Evolutionary conservation across 495 filamentous ascomycete genomes (phyloP).

Genomic region (Hyaloscypha variabilis): DNA sequence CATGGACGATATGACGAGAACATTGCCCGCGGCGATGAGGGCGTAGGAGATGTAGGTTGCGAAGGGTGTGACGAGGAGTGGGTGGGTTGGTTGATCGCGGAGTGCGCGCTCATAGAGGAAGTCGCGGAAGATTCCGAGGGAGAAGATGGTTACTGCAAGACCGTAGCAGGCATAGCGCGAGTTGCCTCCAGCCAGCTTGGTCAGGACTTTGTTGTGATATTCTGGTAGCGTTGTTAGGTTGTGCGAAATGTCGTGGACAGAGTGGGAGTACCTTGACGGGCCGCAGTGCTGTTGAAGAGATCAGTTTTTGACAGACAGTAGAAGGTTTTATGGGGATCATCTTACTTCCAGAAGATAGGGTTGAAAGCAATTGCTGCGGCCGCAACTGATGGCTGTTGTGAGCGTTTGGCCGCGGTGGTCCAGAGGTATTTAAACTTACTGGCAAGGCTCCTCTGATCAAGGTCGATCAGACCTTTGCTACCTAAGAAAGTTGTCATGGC

Average conservation of each 20-base stretch:
- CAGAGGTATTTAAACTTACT: constrained; percentile 43
- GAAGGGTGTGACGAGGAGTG: constrained; percentile 54
- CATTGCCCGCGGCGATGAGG: constrained; percentile 75
- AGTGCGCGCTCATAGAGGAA: constrained; percentile 73
- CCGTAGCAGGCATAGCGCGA: constrained; percentile 85
- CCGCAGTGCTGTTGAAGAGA: constrained; percentile 54
- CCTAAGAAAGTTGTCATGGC: constrained; percentile 38
- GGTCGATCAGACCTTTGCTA: constrained; percentile 56
- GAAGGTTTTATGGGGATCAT: background rate
- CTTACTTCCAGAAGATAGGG: constrained; percentile 81
- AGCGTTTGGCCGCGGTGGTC: background rate
- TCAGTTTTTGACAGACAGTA: constrained; percentile 3
- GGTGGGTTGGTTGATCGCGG: constrained; percentile 75
- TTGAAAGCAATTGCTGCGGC: constrained; percentile 72
- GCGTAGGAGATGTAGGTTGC: constrained; percentile 63
- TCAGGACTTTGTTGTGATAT: constrained; percentile 87
- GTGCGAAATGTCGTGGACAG: constrained; percentile 1
- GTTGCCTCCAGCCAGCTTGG: constrained; percentile 81
- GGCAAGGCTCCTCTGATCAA: constrained; percentile 65
- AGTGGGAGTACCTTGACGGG: constrained; percentile 61
- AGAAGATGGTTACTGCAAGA: constrained; percentile 87
- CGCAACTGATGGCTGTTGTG: constrained; percentile 55
- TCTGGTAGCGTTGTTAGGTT: constrained; percentile 54
- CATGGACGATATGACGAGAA: constrained; percentile 85
- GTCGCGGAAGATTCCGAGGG: constrained; percentile 86